phyloP scores from a whole-genome alignment of 495 filamentous ascomycete species.

The Penicillium soppii region DNA sequence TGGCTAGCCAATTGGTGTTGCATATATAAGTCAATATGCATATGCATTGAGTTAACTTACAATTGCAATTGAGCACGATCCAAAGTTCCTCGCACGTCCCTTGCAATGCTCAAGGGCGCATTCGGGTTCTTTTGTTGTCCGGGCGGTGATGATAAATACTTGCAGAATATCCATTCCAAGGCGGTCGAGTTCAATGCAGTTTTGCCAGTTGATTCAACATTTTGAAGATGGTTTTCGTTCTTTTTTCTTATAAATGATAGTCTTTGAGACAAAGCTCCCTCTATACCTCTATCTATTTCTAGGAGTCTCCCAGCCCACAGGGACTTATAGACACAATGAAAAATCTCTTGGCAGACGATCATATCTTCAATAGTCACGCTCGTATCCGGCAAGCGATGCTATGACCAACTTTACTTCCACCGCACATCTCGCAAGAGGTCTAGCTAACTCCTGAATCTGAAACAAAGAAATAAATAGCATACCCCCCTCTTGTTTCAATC shows the following conservation, averaged over 20 bases:
- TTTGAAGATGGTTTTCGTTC: background rate
- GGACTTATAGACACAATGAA: background rate
- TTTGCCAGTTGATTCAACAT: no score
- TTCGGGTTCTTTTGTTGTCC: slow-evolving; percentile 9
- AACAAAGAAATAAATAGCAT: background rate
- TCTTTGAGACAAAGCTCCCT: background rate
- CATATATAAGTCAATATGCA: background rate
- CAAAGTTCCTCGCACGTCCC: slow-evolving; percentile 5
- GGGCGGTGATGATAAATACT: background rate
- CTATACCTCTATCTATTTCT: background rate
- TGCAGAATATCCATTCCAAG: background rate
- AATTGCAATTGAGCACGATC: slow-evolving; percentile 11
- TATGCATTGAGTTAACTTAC: background rate
- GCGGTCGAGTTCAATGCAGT: no score
- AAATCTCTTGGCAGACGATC: background rate
- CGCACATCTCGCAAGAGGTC: background rate
- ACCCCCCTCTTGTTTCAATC: background rate
- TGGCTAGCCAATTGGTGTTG: background rate
- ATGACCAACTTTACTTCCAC: slow-evolving; percentile 1
- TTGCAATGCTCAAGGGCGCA: slow-evolving; percentile 6
- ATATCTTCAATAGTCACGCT: background rate
- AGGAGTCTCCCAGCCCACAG: background rate
- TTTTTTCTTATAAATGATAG: background rate
- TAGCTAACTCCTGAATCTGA: no score
- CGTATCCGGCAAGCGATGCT: slow-evolving; percentile 2